phyloP scores from a whole-genome alignment of 1,284 basidiomycete species.

The Ceratobasidium theobromae region DNA sequence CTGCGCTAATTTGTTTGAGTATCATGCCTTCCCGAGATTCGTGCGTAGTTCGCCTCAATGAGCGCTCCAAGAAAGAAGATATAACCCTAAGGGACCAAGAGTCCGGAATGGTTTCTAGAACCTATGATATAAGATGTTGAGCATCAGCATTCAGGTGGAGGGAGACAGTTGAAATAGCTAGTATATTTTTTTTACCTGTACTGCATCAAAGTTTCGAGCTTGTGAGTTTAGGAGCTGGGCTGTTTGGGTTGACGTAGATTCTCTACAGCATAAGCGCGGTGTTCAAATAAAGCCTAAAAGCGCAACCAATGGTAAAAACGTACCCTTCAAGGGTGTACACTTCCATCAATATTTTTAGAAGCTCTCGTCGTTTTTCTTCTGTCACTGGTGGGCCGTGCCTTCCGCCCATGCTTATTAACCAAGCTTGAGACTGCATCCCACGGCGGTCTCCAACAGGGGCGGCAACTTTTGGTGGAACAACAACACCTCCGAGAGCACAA shows the following conservation, averaged over 20 bases:
- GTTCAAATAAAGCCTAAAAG: too few species aligned
- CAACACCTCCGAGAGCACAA: conserved; percentile 70
- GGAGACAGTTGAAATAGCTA: not conserved
- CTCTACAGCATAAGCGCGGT: conserved; percentile 49
- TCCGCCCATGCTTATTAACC: conserved; percentile 46
- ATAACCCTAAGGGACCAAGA: conserved; percentile 73
- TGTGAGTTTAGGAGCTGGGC: conserved; percentile 76
- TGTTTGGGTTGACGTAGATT: conserved; percentile 54
- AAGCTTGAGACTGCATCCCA: conserved; percentile 58
- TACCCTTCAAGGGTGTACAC: conserved; percentile 77
- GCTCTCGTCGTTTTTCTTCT: conserved; percentile 56
- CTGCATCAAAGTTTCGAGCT: conserved; percentile 71
- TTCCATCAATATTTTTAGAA: conserved; percentile 71
- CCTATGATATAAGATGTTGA: conserved; percentile 50
- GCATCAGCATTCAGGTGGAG: not conserved
- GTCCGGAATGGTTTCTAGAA: conserved; percentile 68
- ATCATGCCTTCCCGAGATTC: conserved; percentile 67
- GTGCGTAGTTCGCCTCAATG: conserved; percentile 76
- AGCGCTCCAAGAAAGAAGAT: conserved; percentile 74
- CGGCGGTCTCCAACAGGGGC: conserved; percentile 54
- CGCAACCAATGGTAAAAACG: too few species aligned
- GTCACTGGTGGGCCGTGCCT: conserved; percentile 46
- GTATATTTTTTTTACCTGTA: conserved; percentile 55
- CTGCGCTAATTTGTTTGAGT: conserved; percentile 66
- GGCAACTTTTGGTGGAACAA: conserved; percentile 65